These are phyloP conservation scores for Phytophthora pseudosyringae DNA, from an alignment of 352 stramenopile genomes.

Conservation along the genomic window DNA sequence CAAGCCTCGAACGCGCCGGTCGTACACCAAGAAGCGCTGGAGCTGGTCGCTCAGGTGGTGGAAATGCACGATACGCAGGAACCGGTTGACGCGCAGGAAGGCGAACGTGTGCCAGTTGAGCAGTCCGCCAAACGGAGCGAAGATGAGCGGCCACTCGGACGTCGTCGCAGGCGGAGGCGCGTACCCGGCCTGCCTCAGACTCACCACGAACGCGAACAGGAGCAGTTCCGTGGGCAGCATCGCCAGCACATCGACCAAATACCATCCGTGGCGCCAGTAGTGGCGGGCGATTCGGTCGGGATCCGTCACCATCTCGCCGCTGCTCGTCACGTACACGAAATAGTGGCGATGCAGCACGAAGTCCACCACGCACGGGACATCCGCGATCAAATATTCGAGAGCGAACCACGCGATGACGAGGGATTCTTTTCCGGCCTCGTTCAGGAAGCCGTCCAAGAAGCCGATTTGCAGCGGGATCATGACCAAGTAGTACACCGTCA, in stretches of 20 bases:
- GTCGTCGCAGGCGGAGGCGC: conserved; percentile 32
- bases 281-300: conserved; percentile 39
- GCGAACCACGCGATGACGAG: conserved; percentile 49
- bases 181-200: conserved; percentile 24
- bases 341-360: conserved; percentile 62
- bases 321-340: conserved; percentile 58
- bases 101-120: conserved; percentile 60
- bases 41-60: conserved; percentile 51
- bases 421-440: conserved; percentile 25
- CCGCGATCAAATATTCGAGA: conserved; percentile 59
- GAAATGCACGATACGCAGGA: conserved; percentile 59
- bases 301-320: conserved; percentile 51
- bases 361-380: conserved; percentile 56
- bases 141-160: conserved; percentile 22
- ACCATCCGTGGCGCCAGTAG: conserved; percentile 58
- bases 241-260: conserved; percentile 54
- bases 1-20: conserved; percentile 33
- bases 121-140: conserved; percentile 19
- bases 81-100: conserved; percentile 56
- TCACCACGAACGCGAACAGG: conserved; percentile 31
- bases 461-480: conserved; percentile 63
- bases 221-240: conserved; percentile 61
- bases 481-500: conserved; percentile 65
- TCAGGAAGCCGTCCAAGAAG: conserved; percentile 63
- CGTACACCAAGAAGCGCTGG: conserved; percentile 64